Percentiles rank a stretch among this genome's conserved stretches.
These are phyloP conservation scores for Gossypium mustelinum DNA, from an alignment of 345 rosid species.

Conservation along the genomic window DNA sequence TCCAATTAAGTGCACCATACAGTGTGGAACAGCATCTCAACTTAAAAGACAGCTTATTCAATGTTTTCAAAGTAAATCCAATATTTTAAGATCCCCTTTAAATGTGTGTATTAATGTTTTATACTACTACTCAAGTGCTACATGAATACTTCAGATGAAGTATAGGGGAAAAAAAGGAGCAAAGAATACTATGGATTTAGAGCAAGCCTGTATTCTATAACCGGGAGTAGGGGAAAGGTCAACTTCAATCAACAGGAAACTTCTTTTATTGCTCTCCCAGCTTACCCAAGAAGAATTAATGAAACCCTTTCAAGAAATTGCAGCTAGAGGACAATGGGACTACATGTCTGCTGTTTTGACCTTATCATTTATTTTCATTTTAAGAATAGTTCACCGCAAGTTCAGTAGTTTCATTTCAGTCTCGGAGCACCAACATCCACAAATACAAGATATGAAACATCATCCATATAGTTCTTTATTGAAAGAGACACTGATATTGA, in stretches of 20 bases:
- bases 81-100: neutral
- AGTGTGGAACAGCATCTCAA: neutral
- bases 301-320: neutral
- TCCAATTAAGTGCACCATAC: neutral
- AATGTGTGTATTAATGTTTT: neutral
- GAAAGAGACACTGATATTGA: neutral
- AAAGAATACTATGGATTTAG: neutral
- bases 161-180: neutral
- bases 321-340: neutral
- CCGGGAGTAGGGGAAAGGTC: neutral
- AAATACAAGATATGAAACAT: neutral
- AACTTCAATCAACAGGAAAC: neutral
- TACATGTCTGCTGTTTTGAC: neutral
- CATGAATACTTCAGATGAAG: neutral
- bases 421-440: neutral
- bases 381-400: neutral
- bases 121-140: neutral
- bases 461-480: neutral
- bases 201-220: neutral
- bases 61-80: slow-evolving; percentile 7
- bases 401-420: neutral
- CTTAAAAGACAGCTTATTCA: neutral
- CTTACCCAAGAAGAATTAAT: neutral
- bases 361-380: neutral
- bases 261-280: neutral